These are phyloP conservation scores for Chaetomium sp. DNA, from an alignment of 2,329 filamentous ascomycete genomes.

Conservation along the genomic window DNA sequence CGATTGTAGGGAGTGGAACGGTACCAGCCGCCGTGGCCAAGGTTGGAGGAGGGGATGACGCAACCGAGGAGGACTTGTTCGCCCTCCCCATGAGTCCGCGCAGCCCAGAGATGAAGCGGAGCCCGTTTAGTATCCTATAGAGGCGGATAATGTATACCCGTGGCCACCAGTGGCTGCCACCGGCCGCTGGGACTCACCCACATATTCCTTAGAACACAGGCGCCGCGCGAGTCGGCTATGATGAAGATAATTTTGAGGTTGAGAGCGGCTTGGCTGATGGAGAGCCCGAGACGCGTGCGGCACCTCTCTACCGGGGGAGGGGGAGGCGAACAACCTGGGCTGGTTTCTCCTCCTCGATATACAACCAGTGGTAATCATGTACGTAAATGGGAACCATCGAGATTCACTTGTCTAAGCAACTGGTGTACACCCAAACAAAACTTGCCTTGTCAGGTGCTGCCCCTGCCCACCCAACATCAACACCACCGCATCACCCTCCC, in stretches of 20 bases:
- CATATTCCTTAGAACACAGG: not conserved
- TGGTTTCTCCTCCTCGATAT: not conserved
- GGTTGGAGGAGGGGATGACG: conserved; percentile 42
- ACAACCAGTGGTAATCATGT: not conserved
- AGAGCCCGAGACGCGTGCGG: not conserved
- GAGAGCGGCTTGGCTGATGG: not conserved
- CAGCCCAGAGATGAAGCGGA: conserved; percentile 82
- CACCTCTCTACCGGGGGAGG: not conserved
- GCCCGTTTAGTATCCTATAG: conserved; percentile 68
- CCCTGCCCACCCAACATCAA: too few relatives aligned
- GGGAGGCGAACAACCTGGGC: not conserved
- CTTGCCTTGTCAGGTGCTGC: not conserved
- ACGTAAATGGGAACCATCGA: not conserved
- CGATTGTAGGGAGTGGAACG: conserved; percentile 43
- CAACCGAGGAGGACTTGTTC: conserved; percentile 80
- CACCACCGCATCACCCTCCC: too few relatives aligned
- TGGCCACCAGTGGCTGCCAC: conserved; percentile 4
- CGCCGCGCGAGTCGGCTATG: not conserved
- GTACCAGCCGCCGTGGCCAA: conserved; percentile 40
- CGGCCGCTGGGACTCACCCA: not conserved
- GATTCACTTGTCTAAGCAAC: not conserved
- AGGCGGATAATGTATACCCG: conserved; percentile 4
- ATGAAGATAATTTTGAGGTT: not conserved
- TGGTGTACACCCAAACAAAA: not conserved
- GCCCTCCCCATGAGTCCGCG: conserved; percentile 83